phyloP scores from a whole-genome alignment of 176 grass and related monocot genomes.

The Typha latifolia region DNA sequence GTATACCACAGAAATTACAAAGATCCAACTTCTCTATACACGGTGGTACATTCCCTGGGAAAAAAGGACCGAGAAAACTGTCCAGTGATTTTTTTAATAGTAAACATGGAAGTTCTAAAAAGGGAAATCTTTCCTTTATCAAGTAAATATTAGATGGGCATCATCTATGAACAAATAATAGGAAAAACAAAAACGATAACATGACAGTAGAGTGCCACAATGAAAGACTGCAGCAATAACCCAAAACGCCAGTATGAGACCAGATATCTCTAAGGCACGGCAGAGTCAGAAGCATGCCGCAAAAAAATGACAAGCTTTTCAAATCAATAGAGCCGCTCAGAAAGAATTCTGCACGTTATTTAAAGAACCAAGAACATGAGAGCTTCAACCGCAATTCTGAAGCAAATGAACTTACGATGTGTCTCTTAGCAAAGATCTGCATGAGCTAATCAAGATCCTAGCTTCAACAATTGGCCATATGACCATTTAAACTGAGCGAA shows the following conservation, averaged over 20 bases:
- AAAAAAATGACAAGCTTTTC: background rate
- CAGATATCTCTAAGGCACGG: background rate
- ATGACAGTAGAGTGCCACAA: too few species aligned
- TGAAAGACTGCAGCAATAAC: background rate
- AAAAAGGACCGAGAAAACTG: too few species aligned
- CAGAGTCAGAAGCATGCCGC: background rate
- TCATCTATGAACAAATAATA: too few species aligned
- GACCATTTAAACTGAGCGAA: slow-evolving; percentile 20
- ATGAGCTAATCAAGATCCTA: slow-evolving; percentile 29
- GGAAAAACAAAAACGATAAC: too few species aligned
- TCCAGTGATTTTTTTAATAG: too few species aligned
- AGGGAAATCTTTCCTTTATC: too few species aligned
- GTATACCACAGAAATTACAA: too few species aligned
- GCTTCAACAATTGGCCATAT: slow-evolving; percentile 33
- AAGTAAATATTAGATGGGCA: too few species aligned
- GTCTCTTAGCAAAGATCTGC: slow-evolving; percentile 22
- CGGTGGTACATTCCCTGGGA: too few species aligned
- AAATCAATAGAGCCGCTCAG: background rate
- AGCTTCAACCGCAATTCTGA: slow-evolving; percentile 15
- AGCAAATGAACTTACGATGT: slow-evolving; percentile 23
- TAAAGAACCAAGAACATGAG: slow-evolving; percentile 21
- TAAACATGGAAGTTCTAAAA: too few species aligned
- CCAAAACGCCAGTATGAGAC: background rate
- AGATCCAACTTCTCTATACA: too few species aligned
- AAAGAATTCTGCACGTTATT: slow-evolving; percentile 4